Evolutionary conservation across 1,284 basidiomycete species (phyloP), one percentile per base, ranked within the genome.

Genomic region (Leccinum huronense): DNA sequence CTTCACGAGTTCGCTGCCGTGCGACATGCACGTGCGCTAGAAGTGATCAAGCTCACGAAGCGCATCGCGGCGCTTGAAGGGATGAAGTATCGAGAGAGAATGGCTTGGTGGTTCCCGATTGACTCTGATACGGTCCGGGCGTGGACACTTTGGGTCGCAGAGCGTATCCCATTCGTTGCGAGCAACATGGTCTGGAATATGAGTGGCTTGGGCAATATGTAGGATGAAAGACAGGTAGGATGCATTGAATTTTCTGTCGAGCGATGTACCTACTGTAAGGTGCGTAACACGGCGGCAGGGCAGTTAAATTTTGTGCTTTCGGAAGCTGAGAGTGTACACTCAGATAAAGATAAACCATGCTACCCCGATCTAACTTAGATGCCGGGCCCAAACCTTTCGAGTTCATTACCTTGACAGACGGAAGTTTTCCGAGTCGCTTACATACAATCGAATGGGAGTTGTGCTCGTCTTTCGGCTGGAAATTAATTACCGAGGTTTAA

Each of bases 401-500:
- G 2, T 23, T 23, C 23, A 2, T 23, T 23, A 2, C 23, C 23
- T 23, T 23, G 23, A 23, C 23, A 23, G 23, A 23, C 23, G 23
- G 2, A 23, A 23, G 23, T 23, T 23, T 23, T 23, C 23, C 23
- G 23, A 23, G 23, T 23, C 23, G 23, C 23, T 23, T 23, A 23
- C 23, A 23, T 23, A 23, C 23, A 23, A 23, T 23, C 23, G 23
- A 23, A 23, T 23, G 23, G 23, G 23, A 23, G 23, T 23, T 23
- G 23, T 23, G 23, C 23, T 23, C 23, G 23, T 23, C 23, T 23
- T 23, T 23, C 23, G 90, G 79, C 85, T 99, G 69, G 95, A 99
- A n/a, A n/a, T n/a, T n/a, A 79, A 83, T 93, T 57, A 86, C 95
- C 51, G 97, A 99, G 79, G 81, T 99, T 40, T 72, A 95, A 38